A percentile compares a stretch with the other conserved stretches of the same genome.
These are phyloP conservation scores for Claviceps sp. DNA, from an alignment of 2,329 filamentous ascomycete genomes.

Conservation along the genomic window DNA sequence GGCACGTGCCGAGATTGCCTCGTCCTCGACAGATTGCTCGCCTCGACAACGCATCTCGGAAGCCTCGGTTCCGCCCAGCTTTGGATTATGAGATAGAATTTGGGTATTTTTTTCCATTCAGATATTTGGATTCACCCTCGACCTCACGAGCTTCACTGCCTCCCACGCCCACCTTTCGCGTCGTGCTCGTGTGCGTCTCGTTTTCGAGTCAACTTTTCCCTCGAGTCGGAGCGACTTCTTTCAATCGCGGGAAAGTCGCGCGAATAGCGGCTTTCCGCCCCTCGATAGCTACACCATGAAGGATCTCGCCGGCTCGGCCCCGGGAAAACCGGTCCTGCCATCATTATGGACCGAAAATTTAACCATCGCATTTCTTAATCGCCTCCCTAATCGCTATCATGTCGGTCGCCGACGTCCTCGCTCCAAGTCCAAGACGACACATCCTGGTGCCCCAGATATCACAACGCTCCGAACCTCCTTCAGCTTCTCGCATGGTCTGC, in stretches of 20 bases:
- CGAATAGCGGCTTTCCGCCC: conserved; percentile 5
- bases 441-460: conserved; percentile 42
- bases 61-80: conserved; percentile 6
- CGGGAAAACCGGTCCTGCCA: conserved; percentile 28
- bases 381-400: conserved; percentile 26
- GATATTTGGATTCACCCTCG: conserved; percentile 13
- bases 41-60: neutral
- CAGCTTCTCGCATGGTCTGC: conserved; percentile 64
- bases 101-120: conserved; percentile 16
- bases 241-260: conserved; percentile 2
- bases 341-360: conserved; percentile 27
- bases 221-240: conserved; percentile 7
- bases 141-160: conserved; percentile 1
- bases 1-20: conserved; percentile 5
- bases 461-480: conserved; percentile 69
- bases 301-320: conserved; percentile 22
- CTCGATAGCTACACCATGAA: conserved; percentile 19
- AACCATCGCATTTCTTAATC: conserved; percentile 29
- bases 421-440: conserved; percentile 23
- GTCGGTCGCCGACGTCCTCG: conserved; percentile 24
- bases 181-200: conserved; percentile 2
- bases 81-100: conserved; percentile 24
- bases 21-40: conserved; percentile 3
- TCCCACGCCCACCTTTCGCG: neutral
- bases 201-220: neutral